Conservation (phyloP, 139 green algal species). For the Closterium sp. region DNA sequence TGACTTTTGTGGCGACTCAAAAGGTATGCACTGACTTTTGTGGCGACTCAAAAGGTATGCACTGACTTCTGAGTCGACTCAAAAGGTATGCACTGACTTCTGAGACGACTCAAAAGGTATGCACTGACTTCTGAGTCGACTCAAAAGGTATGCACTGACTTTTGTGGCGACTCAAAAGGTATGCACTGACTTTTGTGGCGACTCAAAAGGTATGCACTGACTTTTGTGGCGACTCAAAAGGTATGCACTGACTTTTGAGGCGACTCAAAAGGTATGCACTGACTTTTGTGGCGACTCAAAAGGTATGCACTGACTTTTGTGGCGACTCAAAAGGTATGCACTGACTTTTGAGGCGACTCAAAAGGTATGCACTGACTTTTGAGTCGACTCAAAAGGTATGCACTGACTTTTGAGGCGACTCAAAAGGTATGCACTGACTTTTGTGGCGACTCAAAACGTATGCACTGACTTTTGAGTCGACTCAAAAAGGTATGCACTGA, state of each 20-base stretch:
- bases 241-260: not conserved
- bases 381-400: constrained; percentile 33
- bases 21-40: no score
- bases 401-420: not conserved
- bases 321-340: constrained; percentile 30
- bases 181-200: not conserved
- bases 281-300: not conserved
- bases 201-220: constrained; percentile 22
- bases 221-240: constrained; percentile 8
- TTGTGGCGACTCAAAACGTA: no score
- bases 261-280: constrained; percentile 28
- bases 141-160: no score
- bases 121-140: not conserved
- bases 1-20: no score
- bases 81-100: constrained; percentile 10
- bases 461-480: not conserved
- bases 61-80: no score
- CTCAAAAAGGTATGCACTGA: constrained; percentile 22
- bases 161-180: no score
- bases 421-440: constrained; percentile 13
- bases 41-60: no score
- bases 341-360: not conserved
- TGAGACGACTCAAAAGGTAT: no score
- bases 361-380: constrained; percentile 7
- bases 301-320: constrained; percentile 6